Evolutionary conservation across 2,329 filamentous ascomycete species (phyloP).

Genomic region (Pleomassaria siparia): DNA sequence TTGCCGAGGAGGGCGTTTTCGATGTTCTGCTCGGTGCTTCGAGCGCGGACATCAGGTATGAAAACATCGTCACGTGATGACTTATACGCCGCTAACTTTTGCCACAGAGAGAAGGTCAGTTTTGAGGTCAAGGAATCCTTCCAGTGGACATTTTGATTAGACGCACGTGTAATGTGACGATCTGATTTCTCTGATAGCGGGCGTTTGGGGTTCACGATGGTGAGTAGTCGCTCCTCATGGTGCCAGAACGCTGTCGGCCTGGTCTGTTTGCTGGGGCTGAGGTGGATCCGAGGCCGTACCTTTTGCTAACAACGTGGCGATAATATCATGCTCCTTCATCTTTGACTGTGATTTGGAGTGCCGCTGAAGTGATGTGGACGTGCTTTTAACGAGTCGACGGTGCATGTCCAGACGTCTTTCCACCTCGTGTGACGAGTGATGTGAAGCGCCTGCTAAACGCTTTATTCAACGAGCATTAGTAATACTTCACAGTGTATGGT

Average conservation of each 20-base stretch:
- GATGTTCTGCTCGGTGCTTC: slow-evolving; percentile 63
- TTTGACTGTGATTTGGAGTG: too few species aligned
- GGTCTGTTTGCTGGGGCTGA: background rate
- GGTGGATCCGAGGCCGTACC: background rate
- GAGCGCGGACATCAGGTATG: slow-evolving; percentile 64
- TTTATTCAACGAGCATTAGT: too few species aligned
- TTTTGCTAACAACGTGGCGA: too few species aligned
- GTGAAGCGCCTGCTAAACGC: too few species aligned
- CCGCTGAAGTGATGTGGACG: too few species aligned
- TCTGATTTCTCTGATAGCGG: slow-evolving; percentile 4
- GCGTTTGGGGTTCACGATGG: slow-evolving; percentile 5
- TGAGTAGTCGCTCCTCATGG: background rate
- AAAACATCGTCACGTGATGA: slow-evolving; percentile 3
- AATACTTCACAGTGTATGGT: too few species aligned
- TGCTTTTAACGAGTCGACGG: too few species aligned
- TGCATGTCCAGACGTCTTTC: too few species aligned
- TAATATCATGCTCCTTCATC: too few species aligned
- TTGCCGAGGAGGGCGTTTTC: slow-evolving; percentile 66
- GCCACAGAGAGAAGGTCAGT: slow-evolving; percentile 47
- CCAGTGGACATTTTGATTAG: slow-evolving; percentile 62
- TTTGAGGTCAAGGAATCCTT: slow-evolving; percentile 67
- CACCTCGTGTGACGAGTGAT: too few species aligned
- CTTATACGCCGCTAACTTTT: slow-evolving; percentile 15
- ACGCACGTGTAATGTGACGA: background rate
- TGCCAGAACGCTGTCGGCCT: background rate